Percentiles rank a stretch among this genome's conserved stretches.
These are phyloP conservation scores for Taphrina deformans DNA, from an alignment of 1,139 yeast genomes.

Conservation along the genomic window DNA sequence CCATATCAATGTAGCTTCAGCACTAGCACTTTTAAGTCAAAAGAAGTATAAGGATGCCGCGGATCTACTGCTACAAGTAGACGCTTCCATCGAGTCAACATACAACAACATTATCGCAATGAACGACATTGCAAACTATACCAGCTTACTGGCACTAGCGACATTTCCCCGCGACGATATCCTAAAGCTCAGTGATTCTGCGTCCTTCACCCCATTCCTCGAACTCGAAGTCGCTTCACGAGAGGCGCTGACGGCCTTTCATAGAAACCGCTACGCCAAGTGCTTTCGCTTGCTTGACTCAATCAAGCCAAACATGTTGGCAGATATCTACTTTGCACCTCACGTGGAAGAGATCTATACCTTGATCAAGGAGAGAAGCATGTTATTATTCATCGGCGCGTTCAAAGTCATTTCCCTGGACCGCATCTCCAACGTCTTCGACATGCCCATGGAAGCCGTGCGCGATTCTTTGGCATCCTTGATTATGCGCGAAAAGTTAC, in stretches of 20 bases:
- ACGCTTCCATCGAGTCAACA: constrained; percentile 4
- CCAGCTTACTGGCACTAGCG: constrained; percentile 38
- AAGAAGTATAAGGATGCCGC: constrained; percentile 36
- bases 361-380: constrained; percentile 38
- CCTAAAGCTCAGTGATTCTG: constrained; percentile 16
- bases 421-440: constrained; percentile 37
- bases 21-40: constrained; percentile 10
- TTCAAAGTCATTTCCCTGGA: constrained; percentile 38
- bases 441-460: constrained; percentile 27
- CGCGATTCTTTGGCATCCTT: constrained; percentile 35
- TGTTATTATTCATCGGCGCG: constrained; percentile 37
- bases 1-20: constrained; percentile 10
- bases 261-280: constrained; percentile 35
- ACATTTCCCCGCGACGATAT: constrained; percentile 35
- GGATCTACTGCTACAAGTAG: constrained; percentile 25
- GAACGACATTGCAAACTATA: constrained; percentile 38
- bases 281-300: constrained; percentile 34
- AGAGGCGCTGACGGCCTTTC: constrained; percentile 36
- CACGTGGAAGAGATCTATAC: constrained; percentile 36
- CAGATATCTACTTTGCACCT: constrained; percentile 38
- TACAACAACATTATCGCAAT: constrained; percentile 35
- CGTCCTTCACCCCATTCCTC: constrained; percentile 35
- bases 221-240: constrained; percentile 38
- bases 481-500: constrained; percentile 34
- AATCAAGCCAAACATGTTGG: constrained; percentile 36